Percentiles rank a stretch among this genome's conserved stretches.
phyloP scores from a whole-genome alignment of 1,284 basidiomycete genomes.

The Kwoniella shivajii region DNA sequence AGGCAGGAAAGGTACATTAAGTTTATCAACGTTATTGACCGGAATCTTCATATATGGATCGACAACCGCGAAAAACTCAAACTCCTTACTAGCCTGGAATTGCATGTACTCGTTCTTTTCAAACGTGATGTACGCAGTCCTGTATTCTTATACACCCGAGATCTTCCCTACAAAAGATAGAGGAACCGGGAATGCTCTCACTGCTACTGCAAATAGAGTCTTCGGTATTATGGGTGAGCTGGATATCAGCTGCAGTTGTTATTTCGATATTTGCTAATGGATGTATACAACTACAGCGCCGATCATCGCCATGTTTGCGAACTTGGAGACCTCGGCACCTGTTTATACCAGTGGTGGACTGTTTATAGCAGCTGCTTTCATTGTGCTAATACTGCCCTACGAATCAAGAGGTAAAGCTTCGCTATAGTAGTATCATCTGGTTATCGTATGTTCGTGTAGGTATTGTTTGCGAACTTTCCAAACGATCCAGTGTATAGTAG shows the following conservation, averaged over 20 bases:
- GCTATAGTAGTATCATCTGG: too few relatives aligned
- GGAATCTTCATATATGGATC: conserved; percentile 66
- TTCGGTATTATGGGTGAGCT: conserved; percentile 55
- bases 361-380: conserved; percentile 64
- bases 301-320: conserved; percentile 36
- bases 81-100: conserved; percentile 61
- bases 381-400: conserved; percentile 69
- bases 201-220: conserved; percentile 62
- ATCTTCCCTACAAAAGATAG: conserved; percentile 67
- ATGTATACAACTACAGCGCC: conserved; percentile 23
- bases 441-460: too few relatives aligned
- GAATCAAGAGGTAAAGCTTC: conserved; percentile 69
- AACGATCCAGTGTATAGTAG: too few relatives aligned
- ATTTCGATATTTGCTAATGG: neutral
- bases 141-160: conserved; percentile 62
- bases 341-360: conserved; percentile 70
- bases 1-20: conserved; percentile 61
- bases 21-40: conserved; percentile 59
- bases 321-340: conserved; percentile 61
- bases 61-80: conserved; percentile 62
- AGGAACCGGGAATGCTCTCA: conserved; percentile 67
- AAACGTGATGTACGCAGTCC: conserved; percentile 44
- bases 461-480: too few relatives aligned
- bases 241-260: neutral
- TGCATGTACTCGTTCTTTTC: conserved; percentile 61